Evolutionary conservation across 2,329 filamentous ascomycete species (phyloP).

Genomic region (Endocalyx cinctus): DNA sequence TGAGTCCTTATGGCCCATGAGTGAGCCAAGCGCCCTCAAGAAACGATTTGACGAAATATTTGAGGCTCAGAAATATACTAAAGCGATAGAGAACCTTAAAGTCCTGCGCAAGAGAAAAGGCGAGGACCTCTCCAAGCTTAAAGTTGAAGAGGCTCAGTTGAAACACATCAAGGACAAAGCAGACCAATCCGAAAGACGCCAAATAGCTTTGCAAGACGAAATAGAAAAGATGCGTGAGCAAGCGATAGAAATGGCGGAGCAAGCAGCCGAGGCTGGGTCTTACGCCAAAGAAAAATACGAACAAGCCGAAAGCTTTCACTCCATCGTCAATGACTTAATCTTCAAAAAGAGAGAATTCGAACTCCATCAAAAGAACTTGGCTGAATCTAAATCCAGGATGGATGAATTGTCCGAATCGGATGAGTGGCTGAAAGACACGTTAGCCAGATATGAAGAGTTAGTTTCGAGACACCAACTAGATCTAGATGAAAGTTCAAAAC

Average conservation of each 20-base stretch:
- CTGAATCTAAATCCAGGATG: conserved; percentile 66
- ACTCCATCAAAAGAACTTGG: conserved; percentile 65
- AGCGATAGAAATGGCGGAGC: conserved; percentile 50
- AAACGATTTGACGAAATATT: conserved; percentile 98
- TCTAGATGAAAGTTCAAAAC: conserved; percentile 55
- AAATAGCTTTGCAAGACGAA: conserved; percentile 59
- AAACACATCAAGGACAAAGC: conserved; percentile 83
- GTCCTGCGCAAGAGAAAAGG: conserved; percentile 77
- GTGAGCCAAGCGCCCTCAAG: conserved; percentile 78
- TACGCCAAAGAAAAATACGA: conserved; percentile 64
- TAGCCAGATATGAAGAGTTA: conserved; percentile 74
- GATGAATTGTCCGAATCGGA: conserved; percentile 77
- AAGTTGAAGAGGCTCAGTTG: conserved; percentile 70
- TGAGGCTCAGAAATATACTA: conserved; percentile 93
- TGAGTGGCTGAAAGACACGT: conserved; percentile 63
- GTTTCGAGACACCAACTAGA: conserved; percentile 63
- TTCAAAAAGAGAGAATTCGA: conserved; percentile 72
- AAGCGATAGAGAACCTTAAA: conserved; percentile 95
- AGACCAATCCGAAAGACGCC: conserved; percentile 64
- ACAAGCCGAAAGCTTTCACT: conserved; percentile 68
- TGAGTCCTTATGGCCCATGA: conserved; percentile 95
- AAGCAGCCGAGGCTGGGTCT: conserved; percentile 56
- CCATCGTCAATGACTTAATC: conserved; percentile 69
- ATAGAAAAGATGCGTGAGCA: conserved; percentile 59
- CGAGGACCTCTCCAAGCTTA: conserved; percentile 67